Evolutionary conservation across 768 basidiomycete genomes (phyloP).

Genomic region (Lentinula edodes): DNA sequence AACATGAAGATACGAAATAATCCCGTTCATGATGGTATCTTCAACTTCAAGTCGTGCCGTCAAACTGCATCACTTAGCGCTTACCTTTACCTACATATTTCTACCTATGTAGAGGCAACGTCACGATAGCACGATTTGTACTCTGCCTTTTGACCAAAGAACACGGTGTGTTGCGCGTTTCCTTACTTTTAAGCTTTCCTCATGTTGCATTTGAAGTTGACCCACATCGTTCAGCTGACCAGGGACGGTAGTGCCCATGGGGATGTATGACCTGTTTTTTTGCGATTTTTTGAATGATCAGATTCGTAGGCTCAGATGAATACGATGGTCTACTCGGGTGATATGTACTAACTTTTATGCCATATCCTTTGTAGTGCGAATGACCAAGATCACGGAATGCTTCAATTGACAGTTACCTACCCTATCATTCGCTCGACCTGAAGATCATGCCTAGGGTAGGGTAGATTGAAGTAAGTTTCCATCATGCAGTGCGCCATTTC

Average conservation of each 20-base stretch:
- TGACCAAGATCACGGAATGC: background rate
- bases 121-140: background rate
- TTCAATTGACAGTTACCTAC: background rate
- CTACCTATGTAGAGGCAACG: background rate
- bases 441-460: no score
- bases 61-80: background rate
- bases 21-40: background rate
- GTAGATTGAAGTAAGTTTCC: background rate
- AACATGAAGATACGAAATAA: background rate
- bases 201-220: background rate
- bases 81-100: background rate
- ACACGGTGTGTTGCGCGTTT: background rate
- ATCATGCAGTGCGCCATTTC: background rate
- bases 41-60: background rate
- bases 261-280: background rate
- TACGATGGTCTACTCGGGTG: background rate
- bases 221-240: background rate
- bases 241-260: background rate
- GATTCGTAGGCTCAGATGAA: background rate
- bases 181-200: background rate
- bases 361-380: background rate
- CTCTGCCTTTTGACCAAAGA: background rate
- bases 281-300: background rate
- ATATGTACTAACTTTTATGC: background rate
- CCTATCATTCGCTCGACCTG: no score